Evolutionary conservation across 1,139 yeast genomes (phyloP), one percentile per base, ranked within the genome.

Genomic region (Magnusiomyces magnusii): DNA sequence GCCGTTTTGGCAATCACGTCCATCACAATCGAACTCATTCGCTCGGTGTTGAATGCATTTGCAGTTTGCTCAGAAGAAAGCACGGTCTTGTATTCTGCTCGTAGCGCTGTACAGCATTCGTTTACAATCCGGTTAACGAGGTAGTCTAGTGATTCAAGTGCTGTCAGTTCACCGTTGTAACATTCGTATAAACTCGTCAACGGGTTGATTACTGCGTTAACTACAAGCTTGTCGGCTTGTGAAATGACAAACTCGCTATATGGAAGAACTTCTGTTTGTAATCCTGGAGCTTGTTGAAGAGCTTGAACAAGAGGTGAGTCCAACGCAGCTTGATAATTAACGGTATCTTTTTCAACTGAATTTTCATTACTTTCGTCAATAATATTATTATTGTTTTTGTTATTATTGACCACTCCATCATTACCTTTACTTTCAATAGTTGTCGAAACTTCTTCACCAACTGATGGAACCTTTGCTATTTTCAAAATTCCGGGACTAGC

Each of bases 131-230:
- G 65, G 31, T 60, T 55, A 31, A 69, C 55, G 44, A 69, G 41
- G 28, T 47, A 54, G 7, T 42, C 55, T 1, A 44, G 17, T 5
- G 51, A 42, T 21, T 44, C 50, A 2, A 60, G 54, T 1, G 60
- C 70, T 7, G 80, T 71, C 28, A 90, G 71, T 57, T 85, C 86
- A 9, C 96, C 96, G 67, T 93, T 93, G 54, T 77, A 69, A 66
- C 92, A 85, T 67, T 84, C 87, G 58, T 83, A 75, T 17, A 90
- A 64, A 0, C 90, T 85, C 0, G 93, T 82, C 42, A 87, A 70
- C 0, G 96, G 87, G 65, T 90, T 90, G 60, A 90, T 82, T 64
- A 88, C 86, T 42, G 88, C 80, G 66, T 88, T 87, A 9, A 86
- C 82, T 34, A 87, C 79, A 57, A 92, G 78, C 69, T 93, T 93